Conservation (phyloP, 2,329 filamentous ascomycete genomes). For the Aquanectria penicillioides region DNA sequence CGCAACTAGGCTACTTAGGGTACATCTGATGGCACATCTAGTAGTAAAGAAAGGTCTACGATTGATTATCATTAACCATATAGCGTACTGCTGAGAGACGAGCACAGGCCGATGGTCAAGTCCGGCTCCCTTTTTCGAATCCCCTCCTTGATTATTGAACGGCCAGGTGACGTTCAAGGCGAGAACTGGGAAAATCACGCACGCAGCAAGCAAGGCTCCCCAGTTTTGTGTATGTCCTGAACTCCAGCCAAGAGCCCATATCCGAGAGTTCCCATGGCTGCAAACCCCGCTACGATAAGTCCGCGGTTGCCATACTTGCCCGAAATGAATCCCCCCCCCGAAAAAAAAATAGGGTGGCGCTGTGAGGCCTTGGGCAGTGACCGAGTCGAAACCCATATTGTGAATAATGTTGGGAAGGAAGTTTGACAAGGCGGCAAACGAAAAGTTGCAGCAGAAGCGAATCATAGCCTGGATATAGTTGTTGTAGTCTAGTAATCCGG, state of each 20-base stretch:
- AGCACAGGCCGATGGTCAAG: conserved; percentile 17
- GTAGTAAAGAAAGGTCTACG: conserved; percentile 7
- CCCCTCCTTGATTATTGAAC: conserved; percentile 21
- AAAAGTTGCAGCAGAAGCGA: conserved; percentile 22
- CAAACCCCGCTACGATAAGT: conserved; percentile 8
- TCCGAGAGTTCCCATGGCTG: background rate
- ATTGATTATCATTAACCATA: background rate
- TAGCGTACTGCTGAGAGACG: conserved; percentile 18
- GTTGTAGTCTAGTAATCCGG: conserved; percentile 12
- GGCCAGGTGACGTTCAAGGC: conserved; percentile 23
- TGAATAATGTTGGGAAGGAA: conserved; percentile 22
- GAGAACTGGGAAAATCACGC: conserved; percentile 20
- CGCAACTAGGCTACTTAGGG: conserved; percentile 1
- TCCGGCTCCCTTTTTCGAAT: conserved; percentile 24
- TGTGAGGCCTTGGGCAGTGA: conserved; percentile 18
- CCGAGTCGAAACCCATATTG: conserved; percentile 15
- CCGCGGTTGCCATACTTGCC: conserved; percentile 15
- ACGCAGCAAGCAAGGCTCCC: conserved; percentile 10
- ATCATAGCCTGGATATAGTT: conserved; percentile 20
- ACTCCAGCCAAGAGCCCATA: background rate
- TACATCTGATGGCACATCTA: conserved; percentile 15
- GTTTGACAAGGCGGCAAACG: conserved; percentile 18
- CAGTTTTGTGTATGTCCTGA: conserved; percentile 4
- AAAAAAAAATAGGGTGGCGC: conserved; percentile 10
- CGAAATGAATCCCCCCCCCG: conserved; percentile 12